A percentile compares a stretch with the other conserved stretches of the same genome.
Evolutionary conservation across 2,329 filamentous ascomycete species (phyloP).

Genomic region (Alternaria ethzedia): DNA sequence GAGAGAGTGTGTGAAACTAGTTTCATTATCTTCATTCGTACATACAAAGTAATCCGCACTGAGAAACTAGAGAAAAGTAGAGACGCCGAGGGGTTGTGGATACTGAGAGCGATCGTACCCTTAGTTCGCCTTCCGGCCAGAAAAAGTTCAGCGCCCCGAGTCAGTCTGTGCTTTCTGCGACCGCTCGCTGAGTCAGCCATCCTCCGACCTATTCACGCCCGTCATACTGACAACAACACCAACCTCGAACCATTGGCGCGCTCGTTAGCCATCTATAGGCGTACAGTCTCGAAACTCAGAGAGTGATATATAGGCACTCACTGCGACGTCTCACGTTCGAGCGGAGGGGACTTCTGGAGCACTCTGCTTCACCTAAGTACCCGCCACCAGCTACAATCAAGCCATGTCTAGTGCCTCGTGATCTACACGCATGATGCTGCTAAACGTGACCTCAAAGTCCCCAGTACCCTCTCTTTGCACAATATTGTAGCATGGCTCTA

Average conservation of each 20-base stretch:
- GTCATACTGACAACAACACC: not conserved
- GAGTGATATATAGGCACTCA: no score
- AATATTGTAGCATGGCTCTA: not conserved
- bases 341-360: not conserved
- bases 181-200: slow-evolving; percentile 6
- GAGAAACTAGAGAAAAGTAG: slow-evolving; percentile 10
- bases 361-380: not conserved
- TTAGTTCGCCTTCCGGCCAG: slow-evolving; percentile 4
- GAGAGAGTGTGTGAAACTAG: slow-evolving; percentile 28
- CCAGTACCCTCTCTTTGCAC: not conserved
- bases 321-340: not conserved
- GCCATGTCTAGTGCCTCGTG: not conserved
- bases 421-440: not conserved
- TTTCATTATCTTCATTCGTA: slow-evolving; percentile 34
- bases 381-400: not conserved
- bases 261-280: not conserved
- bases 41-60: slow-evolving; percentile 25
- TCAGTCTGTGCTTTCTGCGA: slow-evolving; percentile 10
- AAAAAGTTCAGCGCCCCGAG: slow-evolving; percentile 13
- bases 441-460: not conserved
- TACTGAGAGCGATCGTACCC: not conserved
- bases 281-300: not conserved
- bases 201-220: not conserved
- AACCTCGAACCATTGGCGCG: not conserved
- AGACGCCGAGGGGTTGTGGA: slow-evolving; percentile 4